These are phyloP conservation scores for Croton laevigatus DNA, from an alignment of 441 rosid species.

Conservation along the genomic window DNA sequence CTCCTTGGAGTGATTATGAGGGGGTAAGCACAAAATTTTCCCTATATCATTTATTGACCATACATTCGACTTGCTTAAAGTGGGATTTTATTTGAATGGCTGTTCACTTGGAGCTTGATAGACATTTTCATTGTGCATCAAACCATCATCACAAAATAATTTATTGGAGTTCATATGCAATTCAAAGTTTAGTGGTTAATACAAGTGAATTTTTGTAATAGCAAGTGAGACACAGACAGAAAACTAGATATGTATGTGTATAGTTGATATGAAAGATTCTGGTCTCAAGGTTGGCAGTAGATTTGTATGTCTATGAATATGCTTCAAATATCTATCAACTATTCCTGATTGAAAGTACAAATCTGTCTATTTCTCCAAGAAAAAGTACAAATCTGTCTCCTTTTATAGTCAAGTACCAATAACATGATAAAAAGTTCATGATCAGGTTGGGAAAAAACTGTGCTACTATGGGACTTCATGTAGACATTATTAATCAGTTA, in stretches of 20 bases:
- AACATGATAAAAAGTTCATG: not conserved
- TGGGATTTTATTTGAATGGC: not conserved
- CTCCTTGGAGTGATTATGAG: conserved; percentile 95
- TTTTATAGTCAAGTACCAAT: not conserved
- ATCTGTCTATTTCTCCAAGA: too few species aligned
- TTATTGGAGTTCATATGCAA: not conserved
- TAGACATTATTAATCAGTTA: too few species aligned
- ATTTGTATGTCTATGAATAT: conserved; percentile 2
- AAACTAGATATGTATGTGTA: too few species aligned
- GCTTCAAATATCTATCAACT: not conserved
- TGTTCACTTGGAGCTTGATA: not conserved
- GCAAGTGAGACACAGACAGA: not conserved
- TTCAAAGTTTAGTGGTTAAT: not conserved
- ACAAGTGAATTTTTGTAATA: not conserved
- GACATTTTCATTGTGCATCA: not conserved
- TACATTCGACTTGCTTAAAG: not conserved
- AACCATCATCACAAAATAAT: not conserved
- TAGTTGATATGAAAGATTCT: too few species aligned
- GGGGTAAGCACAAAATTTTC: conserved; percentile 57
- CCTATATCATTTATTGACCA: not conserved
- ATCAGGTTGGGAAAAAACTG: not conserved
- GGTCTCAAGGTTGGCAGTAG: not conserved
- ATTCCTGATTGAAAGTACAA: not conserved
- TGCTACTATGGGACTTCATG: not conserved
- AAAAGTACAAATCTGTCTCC: not conserved